Conservation (phyloP, 495 filamentous ascomycete species). For the Tetracladium setigerum region DNA sequence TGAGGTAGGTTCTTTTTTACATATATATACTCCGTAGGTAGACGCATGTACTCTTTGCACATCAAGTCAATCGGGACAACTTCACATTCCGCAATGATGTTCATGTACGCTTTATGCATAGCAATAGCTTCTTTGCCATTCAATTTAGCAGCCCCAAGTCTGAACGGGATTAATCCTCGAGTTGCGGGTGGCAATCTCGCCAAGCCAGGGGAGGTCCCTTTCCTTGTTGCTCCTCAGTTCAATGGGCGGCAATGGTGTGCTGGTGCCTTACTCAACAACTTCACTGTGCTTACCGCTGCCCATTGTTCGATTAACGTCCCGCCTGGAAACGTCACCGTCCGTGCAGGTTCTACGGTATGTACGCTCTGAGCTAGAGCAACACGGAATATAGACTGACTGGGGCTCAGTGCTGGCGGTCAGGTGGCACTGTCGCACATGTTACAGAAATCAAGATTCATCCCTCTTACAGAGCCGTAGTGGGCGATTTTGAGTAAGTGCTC, state of each 20-base stretch:
- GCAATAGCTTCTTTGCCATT: constrained; percentile 1
- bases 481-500: constrained; percentile 5
- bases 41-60: not conserved
- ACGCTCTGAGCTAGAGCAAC: not conserved
- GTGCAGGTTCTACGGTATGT: constrained; percentile 13
- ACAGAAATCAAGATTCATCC: constrained; percentile 10
- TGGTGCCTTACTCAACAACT: constrained; percentile 12
- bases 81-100: not conserved
- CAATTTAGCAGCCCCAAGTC: not conserved
- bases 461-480: constrained; percentile 5
- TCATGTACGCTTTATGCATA: not conserved
- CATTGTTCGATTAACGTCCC: constrained; percentile 10
- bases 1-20: no score
- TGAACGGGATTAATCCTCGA: not conserved
- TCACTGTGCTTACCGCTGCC: constrained; percentile 13
- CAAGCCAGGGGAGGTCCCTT: constrained; percentile 11
- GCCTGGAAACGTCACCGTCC: constrained; percentile 7
- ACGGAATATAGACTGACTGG: not conserved
- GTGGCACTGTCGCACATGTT: constrained; percentile 9
- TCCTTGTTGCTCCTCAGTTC: constrained; percentile 9
- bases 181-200: constrained; percentile 8
- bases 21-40: no score
- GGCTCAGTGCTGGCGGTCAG: constrained; percentile 9
- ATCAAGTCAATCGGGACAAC: constrained; percentile 1
- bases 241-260: constrained; percentile 14